These are phyloP conservation scores for Verticillium zaregamsianum DNA, from an alignment of 2,329 filamentous ascomycete genomes.

Conservation along the genomic window DNA sequence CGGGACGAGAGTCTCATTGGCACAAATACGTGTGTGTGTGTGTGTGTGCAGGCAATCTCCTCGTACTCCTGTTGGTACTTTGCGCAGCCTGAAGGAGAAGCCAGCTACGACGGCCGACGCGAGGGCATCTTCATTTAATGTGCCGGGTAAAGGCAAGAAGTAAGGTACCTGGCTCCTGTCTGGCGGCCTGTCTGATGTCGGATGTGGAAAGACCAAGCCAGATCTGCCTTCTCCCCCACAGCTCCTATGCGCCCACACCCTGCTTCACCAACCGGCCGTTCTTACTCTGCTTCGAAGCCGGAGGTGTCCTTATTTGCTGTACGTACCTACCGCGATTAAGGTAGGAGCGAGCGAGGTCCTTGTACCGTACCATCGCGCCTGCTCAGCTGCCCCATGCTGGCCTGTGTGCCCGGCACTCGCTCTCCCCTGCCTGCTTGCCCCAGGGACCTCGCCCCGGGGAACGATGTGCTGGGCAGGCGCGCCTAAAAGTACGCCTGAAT, in stretches of 20 bases:
- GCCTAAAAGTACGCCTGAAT: background rate
- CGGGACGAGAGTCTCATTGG: no score
- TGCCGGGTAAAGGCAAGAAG: no score
- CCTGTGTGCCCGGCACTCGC: background rate
- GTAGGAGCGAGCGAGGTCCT: background rate
- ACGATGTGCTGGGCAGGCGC: background rate
- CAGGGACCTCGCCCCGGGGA: background rate
- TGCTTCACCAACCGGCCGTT: background rate
- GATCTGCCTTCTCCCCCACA: background rate
- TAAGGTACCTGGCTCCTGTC: no score
- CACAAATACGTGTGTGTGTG: no score
- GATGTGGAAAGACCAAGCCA: background rate
- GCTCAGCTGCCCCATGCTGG: background rate
- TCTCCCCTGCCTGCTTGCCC: background rate
- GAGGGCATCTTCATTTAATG: no score
- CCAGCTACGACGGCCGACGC: no score
- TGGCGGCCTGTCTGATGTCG: background rate
- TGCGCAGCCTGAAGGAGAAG: no score
- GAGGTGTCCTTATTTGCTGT: no score
- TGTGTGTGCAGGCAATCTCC: no score
- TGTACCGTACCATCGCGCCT: background rate
- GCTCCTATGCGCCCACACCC: background rate
- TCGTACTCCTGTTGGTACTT: no score
- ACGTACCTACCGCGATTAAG: no score
- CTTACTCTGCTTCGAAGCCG: background rate